These are phyloP conservation scores for Perilla frutescens DNA, from an alignment of 257 asterid genomes.

Conservation along the genomic window DNA sequence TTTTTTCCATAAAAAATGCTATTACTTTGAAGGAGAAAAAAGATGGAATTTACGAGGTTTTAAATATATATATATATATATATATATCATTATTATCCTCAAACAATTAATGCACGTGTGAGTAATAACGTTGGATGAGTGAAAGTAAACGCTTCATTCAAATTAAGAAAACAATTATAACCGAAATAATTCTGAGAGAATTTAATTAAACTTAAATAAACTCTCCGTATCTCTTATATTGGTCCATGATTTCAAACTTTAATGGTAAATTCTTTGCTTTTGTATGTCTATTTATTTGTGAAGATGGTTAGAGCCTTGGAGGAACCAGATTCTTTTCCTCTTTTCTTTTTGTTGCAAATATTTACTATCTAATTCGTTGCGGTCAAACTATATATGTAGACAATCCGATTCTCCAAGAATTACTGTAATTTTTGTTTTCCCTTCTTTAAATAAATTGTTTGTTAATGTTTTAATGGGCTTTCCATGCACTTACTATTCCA, in stretches of 20 bases:
- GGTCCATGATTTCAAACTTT: neutral
- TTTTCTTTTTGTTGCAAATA: neutral
- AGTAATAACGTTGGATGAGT: neutral
- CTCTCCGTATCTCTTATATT: neutral
- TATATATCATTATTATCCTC: neutral
- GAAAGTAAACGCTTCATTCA: constrained; percentile 19
- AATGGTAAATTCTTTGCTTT: neutral
- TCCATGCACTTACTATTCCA: neutral
- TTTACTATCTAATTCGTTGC: neutral
- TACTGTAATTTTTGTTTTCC: neutral
- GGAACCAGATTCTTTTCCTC: neutral
- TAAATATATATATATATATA: too few species aligned
- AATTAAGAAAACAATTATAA: constrained; percentile 2
- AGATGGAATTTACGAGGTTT: too few species aligned
- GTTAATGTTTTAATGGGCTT: too few species aligned
- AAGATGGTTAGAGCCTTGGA: too few species aligned
- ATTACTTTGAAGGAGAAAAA: too few species aligned
- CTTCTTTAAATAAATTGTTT: neutral
- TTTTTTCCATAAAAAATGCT: too few species aligned
- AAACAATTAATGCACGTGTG: neutral
- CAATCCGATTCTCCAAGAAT: neutral
- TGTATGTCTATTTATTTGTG: neutral
- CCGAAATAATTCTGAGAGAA: neutral
- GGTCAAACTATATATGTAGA: neutral
- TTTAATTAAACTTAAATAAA: neutral